These are phyloP conservation scores for Elaphomyces granulatus DNA, from an alignment of 495 filamentous ascomycete species.

Conservation along the genomic window DNA sequence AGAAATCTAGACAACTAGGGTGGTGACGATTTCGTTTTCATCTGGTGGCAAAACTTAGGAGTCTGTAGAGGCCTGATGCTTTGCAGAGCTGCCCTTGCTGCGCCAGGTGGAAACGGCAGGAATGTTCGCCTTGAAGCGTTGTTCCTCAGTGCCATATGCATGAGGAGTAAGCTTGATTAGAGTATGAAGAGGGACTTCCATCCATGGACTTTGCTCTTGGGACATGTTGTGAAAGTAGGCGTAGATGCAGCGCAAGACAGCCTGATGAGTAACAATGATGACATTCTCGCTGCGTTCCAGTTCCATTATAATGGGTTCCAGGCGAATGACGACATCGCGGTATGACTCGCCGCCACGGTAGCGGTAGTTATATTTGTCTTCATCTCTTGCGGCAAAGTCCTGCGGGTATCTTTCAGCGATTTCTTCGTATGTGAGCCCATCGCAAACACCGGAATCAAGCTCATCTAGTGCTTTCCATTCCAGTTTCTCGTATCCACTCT, in stretches of 20 bases:
- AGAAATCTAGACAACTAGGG: no score
- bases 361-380: slow-evolving; percentile 98
- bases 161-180: slow-evolving; percentile 90
- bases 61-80: slow-evolving; percentile 35
- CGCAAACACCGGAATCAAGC: slow-evolving; percentile 90
- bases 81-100: slow-evolving; percentile 78
- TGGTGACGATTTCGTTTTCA: no score
- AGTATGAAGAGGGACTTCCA: slow-evolving; percentile 88
- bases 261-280: slow-evolving; percentile 95
- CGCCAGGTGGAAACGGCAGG: slow-evolving; percentile 90
- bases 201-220: slow-evolving; percentile 91
- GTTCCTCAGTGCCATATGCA: slow-evolving; percentile 84
- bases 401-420: slow-evolving; percentile 84
- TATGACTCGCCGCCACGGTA: slow-evolving; percentile 96
- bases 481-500: slow-evolving; percentile 68
- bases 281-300: slow-evolving; percentile 91
- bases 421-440: slow-evolving; percentile 87
- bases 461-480: slow-evolving; percentile 99
- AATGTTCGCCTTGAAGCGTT: slow-evolving; percentile 77
- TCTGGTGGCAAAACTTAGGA: no score
- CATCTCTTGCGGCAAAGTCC: slow-evolving; percentile 85
- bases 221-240: slow-evolving; percentile 96
- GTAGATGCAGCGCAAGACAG: slow-evolving; percentile 92
- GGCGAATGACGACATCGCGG: slow-evolving; percentile 90
- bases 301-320: slow-evolving; percentile 99